Base-by-base conservation (phyloP, 2,329 filamentous ascomycete species). In the Ploettnerulaceae sp. region DNA sequence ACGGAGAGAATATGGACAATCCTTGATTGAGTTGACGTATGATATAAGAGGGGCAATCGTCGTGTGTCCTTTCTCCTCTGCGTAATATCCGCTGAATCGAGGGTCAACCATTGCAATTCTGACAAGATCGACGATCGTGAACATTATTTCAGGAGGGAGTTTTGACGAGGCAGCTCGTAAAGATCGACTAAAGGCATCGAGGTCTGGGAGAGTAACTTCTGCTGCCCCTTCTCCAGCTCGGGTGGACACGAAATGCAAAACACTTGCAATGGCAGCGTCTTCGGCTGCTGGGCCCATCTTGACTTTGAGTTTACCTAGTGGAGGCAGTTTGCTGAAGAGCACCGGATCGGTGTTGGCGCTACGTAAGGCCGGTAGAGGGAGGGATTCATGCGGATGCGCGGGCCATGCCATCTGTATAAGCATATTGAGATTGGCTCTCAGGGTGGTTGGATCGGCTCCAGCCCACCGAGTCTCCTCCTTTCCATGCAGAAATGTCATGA, bases 71-170 rank as follows among this genome's bases (percentile, higher is more conserved):
- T 71, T 64, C 64, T 96, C 88, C 62, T 93, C 85, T 1, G 87
- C 87, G 52, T 89, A 89, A 67, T 81, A 94, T 14, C 85, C 85
- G 51, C 86, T 88, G 12, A 95, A 73, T 29, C 90, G 80, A 0
- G 83, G 73, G 58, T 97, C 91, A 9, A 82, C 72, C 47, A 95
- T 77, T 0, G 86, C 78, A 52, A 86, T 78, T 17, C 93, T 79
- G 40, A 95, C 76, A 1, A 98, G 75, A 61, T 97, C 93, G n/a
- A 95, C 75, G 0, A 90, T 72, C 1, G 89, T 79, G 62, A 97
- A 97, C 33, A 89, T 74, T 1, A 75, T 69, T 11, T 86, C 84
- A 0, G 70, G 63, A 0, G 85, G 76, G 2, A 94, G 67, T 0
- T 70, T 67, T 0, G 66, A 60, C 3, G 81, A 72, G 1, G 76